Evolutionary conservation across 2,329 filamentous ascomycete genomes (phyloP).

Genomic region (Scleromitrula shiraiana): DNA sequence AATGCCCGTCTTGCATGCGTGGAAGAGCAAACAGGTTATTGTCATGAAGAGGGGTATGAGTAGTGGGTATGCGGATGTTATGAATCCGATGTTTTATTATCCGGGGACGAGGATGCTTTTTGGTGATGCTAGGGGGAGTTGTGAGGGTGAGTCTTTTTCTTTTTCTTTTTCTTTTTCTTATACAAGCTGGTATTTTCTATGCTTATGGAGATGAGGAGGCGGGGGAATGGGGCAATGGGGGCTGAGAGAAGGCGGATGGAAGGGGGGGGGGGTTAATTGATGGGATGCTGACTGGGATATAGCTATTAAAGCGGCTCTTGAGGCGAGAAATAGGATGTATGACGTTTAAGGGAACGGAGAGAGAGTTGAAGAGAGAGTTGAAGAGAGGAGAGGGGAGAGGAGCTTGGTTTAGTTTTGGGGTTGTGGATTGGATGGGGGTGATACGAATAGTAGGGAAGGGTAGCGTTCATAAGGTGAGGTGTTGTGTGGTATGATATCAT

Average conservation of each 20-base stretch:
- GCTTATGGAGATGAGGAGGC: too few relatives aligned
- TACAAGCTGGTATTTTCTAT: too few relatives aligned
- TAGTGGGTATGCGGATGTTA: constrained; percentile 83
- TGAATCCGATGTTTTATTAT: constrained; percentile 92
- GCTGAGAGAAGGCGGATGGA: too few relatives aligned
- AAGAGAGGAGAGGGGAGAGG: too few relatives aligned
- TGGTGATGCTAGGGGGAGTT: constrained; percentile 78
- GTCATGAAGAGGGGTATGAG: constrained; percentile 92
- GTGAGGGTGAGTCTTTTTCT: constrained; percentile 51
- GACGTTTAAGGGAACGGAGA: constrained; percentile 18
- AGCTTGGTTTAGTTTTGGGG: too few relatives aligned
- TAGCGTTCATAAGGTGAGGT: too few relatives aligned
- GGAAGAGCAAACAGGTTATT: constrained; percentile 89
- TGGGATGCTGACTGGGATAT: constrained; percentile 38
- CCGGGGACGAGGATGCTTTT: constrained; percentile 86
- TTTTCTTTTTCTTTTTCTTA: constrained; percentile 8
- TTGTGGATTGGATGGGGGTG: too few relatives aligned
- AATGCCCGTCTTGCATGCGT: constrained; percentile 87
- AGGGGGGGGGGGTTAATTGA: constrained; percentile 42
- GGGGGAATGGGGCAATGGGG: too few relatives aligned
- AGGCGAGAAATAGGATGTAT: constrained; percentile 20
- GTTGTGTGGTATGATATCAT: too few relatives aligned
- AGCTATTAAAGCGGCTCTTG: constrained; percentile 20
- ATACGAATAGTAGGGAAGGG: too few relatives aligned
- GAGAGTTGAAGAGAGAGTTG: too few relatives aligned